Evolutionary conservation across 108 stramenopile species (phyloP), one percentile per base, ranked within the genome.

Genomic region (Pseudonitzschia multiseries): DNA sequence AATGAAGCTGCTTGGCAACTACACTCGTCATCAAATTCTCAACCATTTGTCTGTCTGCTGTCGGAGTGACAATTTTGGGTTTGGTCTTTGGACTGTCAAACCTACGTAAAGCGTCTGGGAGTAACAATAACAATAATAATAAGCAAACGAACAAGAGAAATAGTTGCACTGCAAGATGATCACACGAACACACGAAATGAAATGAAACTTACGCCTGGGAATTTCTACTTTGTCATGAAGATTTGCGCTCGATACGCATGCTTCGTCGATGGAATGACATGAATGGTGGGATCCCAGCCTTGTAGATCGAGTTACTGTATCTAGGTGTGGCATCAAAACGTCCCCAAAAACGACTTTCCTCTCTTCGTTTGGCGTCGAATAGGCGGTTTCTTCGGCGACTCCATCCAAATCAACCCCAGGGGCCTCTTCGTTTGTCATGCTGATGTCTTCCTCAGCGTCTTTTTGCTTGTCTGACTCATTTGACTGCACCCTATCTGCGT

Each of bases 11-110:
- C 14, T 75, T 82, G 22, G 64, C 70, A 13, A 78, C 70, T 9
- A 72, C 77, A 57, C 68, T 67, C 20, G 79, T 78, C 46, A 79
- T 72, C 15, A 84, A 29, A n/a, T 57, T 72, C 62, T 82, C 73
- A 2, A 82, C 73, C 18, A 52, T 41, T 46, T 65, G 69, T 50
- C 67, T 82, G 51, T 54, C 60, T 27, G 81, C 42, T 31, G 82
- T 73, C 13, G 68, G 71, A 31, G 79, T 75, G 43, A 68, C 46
- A 56, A 70, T 66, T 50, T 60, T 80, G 14, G 69, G 43, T 13
- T 46, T 46, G 4, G 60, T 69, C 31, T 75, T 71, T 26, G 68
- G 69, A 32, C 82, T 67, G 44, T 79, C 77, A 42, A 73, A 76
- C 54, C 78, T 62, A 22, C 74, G 43, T 52, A 76, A 42, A 41